Evolutionary conservation across 148 eudicot species (phyloP), one percentile per base, ranked within the genome.

Genomic region (Diospyros lotus): DNA sequence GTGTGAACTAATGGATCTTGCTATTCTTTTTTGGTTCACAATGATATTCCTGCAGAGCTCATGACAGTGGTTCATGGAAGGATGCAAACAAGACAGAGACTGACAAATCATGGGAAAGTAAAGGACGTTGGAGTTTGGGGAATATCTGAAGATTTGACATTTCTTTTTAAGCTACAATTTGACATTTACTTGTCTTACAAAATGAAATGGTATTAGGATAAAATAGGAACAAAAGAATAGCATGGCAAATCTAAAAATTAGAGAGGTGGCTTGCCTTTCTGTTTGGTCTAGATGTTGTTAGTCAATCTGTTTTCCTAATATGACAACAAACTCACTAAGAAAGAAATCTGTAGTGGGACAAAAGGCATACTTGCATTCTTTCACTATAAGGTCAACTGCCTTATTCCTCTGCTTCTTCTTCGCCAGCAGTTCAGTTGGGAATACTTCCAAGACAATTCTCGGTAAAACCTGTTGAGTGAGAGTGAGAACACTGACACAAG

Each of bases 361-460:
- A 71, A 76, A 77, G 41, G 82, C 87, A 83, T 87, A 96, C 99
- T 85, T 88, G 97, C 98, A 96, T 84, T 96, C 98, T 69, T 75
- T 67, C 61, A 93, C 70, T 73, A 96, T 86, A 46, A 96, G 90
- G 67, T 91, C 84, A 68, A 96, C 84, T 74, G 89, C 97, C 73
- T 85, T 93, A 28, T 83, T 81, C 84, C 87, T 88, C 83, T 82
- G 90, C 73, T 88, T 89, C 85, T 95, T 91, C 86, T 86, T 88
- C 76, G 76, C 82, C 64, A 96, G 84, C 79, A 96, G 68, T 75
- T 88, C 87, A 66, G 70, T 75, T 17, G 99, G 98, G 73, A 77
- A 76, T 65, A 86, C 97, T 85, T 96, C 99, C 70, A 96, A 91
- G 78, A 93, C 99, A 75, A 96, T 83, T 79, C 99, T 88, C 17